Evolutionary conservation across 345 rosid species (phyloP), one percentile per base, ranked within the genome.

Genomic region (Kernera saxatilis): DNA sequence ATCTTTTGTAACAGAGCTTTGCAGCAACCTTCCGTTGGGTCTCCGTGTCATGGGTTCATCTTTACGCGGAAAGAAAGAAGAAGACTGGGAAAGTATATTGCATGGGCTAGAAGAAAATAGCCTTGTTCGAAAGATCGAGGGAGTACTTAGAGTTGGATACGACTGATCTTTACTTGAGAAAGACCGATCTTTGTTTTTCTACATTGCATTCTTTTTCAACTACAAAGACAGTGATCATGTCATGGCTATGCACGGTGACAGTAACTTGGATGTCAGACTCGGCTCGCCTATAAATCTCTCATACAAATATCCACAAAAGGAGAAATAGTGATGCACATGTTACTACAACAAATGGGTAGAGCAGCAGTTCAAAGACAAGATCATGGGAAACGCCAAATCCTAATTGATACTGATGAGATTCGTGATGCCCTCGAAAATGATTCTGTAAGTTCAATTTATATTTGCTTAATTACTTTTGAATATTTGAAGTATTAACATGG

Each of bases 161-260:
- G 75, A 83, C 22, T 40, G 56, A n/a, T n/a, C n/a, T 5, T 58
- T 82, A 12, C 2, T 53, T n/a, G 41, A 63, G 8, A 2, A 33
- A 0, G 45, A 64, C 2, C 37, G 72, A 62, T 5, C 0, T 0
- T 19, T 80, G 0, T 82, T 80, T 77, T 67, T 68, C 13, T 69
- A 71, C 23, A 53, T 82, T 43, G 79, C 81, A 15, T 41, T 73
- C 21, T 76, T 79, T 57, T 77, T 77, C 2, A 73, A 58, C 17
- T 40, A 58, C 0, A 2, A 5, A 6, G 1, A 43, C 3, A 13
- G 1, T 7, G 50, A 64, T 8, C 0, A 0, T 9, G 50, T 77
- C 23, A n/a, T 3, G 3, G 2, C 39, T 6, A 63, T 78, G 23
- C 43, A 75, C 0, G 56, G 17, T 4, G 41, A 33, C 0, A 14